Conservation (phyloP, 345 rosid genomes). For the Microcos paniculata region DNA sequence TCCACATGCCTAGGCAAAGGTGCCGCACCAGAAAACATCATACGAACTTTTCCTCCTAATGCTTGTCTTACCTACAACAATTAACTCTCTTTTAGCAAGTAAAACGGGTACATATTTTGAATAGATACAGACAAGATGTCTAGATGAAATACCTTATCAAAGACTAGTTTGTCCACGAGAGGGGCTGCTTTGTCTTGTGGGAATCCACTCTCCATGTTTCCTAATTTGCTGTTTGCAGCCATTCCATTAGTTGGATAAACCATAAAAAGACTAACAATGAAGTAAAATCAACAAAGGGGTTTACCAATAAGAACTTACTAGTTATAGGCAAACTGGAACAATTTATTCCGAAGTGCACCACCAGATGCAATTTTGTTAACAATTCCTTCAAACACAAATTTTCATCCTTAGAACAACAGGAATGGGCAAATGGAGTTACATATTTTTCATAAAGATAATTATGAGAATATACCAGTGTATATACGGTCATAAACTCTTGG, state of each 20-base stretch:
- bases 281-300: background rate
- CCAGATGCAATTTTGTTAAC: conserved; percentile 63
- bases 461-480: conserved; percentile 52
- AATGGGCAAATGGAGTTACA: background rate
- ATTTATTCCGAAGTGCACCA: conserved; percentile 57
- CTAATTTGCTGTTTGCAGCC: conserved; percentile 60
- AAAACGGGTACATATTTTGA: background rate
- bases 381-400: conserved; percentile 53
- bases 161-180: conserved; percentile 69
- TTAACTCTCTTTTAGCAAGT: conserved; percentile 9
- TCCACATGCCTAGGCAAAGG: conserved; percentile 90
- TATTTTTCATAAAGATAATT: background rate
- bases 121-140: background rate
- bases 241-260: conserved; percentile 19
- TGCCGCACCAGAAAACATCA: conserved; percentile 89
- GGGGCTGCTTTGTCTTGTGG: conserved; percentile 91
- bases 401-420: background rate
- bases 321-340: conserved; percentile 74
- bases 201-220: conserved; percentile 65
- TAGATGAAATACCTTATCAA: conserved; percentile 57
- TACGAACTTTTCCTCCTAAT: conserved; percentile 77
- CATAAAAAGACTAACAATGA: background rate
- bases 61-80: conserved; percentile 63
- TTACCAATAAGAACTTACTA: conserved; percentile 55
- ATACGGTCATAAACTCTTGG: conserved; percentile 88